phyloP scores from a whole-genome alignment of 805 yeast species.

The Starmerella stigmatis region DNA sequence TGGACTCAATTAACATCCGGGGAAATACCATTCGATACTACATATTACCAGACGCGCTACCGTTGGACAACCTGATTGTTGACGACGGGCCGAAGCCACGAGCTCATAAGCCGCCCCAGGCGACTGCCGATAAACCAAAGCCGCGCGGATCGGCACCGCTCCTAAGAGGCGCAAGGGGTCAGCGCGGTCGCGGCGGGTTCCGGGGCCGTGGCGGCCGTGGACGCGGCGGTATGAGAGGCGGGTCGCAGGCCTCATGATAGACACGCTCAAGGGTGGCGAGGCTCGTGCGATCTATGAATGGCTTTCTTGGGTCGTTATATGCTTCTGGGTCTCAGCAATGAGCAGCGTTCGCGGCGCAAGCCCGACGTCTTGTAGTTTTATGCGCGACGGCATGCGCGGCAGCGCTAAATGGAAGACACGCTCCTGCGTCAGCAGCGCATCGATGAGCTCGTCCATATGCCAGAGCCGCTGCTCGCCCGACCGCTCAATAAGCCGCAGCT shows the following conservation, averaged over 20 bases:
- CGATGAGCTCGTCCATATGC: conserved; percentile 67
- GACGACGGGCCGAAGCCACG: conserved; percentile 37
- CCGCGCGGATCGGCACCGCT: background rate
- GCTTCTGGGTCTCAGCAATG: background rate
- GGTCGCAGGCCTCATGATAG: background rate
- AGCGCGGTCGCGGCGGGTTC: conserved; percentile 4
- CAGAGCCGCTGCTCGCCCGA: conserved; percentile 34
- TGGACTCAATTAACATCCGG: conserved; percentile 74
- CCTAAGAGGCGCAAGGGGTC: conserved; percentile 1
- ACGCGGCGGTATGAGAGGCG: conserved; percentile 9
- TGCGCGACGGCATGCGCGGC: conserved; percentile 45
- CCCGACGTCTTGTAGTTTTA: conserved; percentile 31
- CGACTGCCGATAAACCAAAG: background rate
- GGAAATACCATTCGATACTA: conserved; percentile 83
- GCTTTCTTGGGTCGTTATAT: too few species aligned
- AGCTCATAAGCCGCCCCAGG: conserved; percentile 14
- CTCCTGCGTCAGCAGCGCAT: conserved; percentile 44
- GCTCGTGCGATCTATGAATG: too few species aligned
- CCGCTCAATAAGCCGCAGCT: conserved; percentile 42
- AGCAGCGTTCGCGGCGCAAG: conserved; percentile 11
- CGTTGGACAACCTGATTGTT: conserved; percentile 41
- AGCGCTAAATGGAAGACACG: conserved; percentile 64
- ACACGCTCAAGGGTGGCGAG: background rate
- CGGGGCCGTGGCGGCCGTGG: conserved; percentile 10
- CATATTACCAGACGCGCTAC: conserved; percentile 73